Conservation (phyloP, 768 basidiomycete genomes). For the Crepidotus variabilis region DNA sequence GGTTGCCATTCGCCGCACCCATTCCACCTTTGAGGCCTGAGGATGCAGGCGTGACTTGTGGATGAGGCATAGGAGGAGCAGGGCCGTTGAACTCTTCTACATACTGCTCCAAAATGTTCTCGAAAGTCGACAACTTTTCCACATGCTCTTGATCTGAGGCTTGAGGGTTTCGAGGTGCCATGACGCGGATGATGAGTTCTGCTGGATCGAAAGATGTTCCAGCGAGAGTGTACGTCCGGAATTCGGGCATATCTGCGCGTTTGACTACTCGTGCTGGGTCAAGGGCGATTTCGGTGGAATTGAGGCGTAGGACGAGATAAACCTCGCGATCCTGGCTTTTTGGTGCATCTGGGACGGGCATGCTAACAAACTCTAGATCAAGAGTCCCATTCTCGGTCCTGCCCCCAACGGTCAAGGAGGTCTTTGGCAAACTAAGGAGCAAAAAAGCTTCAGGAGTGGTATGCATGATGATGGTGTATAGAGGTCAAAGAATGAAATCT, state of each 20-base stretch:
- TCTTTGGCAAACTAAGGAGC: conserved; percentile 49
- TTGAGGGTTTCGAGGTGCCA: conserved; percentile 16
- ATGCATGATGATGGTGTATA: background rate
- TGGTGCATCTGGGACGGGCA: conserved; percentile 30
- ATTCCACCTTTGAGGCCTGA: conserved; percentile 14
- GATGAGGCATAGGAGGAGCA: conserved; percentile 1
- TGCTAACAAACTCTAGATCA: conserved; percentile 60
- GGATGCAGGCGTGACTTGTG: conserved; percentile 9
- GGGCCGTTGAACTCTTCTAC: conserved; percentile 36
- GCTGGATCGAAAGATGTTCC: conserved; percentile 32
- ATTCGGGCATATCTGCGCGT: conserved; percentile 29
- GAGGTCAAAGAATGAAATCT: background rate
- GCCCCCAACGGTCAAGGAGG: conserved; percentile 33
- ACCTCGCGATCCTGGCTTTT: conserved; percentile 43
- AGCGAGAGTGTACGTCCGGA: conserved; percentile 43
- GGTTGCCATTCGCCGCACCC: conserved; percentile 18
- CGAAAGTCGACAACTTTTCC: conserved; percentile 63
- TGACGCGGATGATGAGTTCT: conserved; percentile 34
- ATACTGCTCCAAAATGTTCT: conserved; percentile 66
- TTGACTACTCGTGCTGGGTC: conserved; percentile 51
- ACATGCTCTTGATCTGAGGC: conserved; percentile 30
- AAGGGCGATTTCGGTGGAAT: conserved; percentile 52
- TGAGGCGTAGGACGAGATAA: conserved; percentile 62
- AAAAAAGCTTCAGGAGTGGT: conserved; percentile 43
- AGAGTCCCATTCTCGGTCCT: conserved; percentile 39